Base-by-base conservation (phyloP, 1,284 basidiomycete species). In the Vanrija sp. region DNA sequence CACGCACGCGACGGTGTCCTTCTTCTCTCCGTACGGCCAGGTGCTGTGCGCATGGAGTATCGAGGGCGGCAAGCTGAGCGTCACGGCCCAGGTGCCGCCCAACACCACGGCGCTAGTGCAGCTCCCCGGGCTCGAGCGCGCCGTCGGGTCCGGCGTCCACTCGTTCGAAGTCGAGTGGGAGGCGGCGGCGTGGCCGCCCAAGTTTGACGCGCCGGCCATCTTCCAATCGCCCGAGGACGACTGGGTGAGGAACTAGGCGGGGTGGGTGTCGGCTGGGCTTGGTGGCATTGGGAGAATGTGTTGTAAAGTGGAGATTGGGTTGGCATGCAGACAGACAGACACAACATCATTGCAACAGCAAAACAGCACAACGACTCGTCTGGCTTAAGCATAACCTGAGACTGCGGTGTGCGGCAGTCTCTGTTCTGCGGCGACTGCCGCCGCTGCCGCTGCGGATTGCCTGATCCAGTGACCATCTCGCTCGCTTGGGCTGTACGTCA, bases 41-140 rank as follows among this genome's bases (percentile, higher is more conserved):
- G 29, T 51, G 16, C 12, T 18, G 9, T 54, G 52, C 45, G 18
- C 26, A 3, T 61, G 60, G 60, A 21, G 43, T 15, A 57, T 61
- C 23, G 34, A 25, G 8, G 56, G 18, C 7, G 47, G 46, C 28
- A 54, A 53, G 50, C 28, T 61, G 34, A 21, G 40, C 19, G 60
- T 61, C 28, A n/a, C 6, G 16, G 46, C 58, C 6, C 26, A 26
- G 18, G 60, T 61, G 21, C 60, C 60, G 12, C 53, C 60, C 10
- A 61, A 61, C 38, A 42, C 50, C 1, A 26, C 18, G 6, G 48
- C 48, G 12, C 29, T 25, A 5, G 49, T 61, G 12, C 43, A 47
- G n/a, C 15, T 61, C 42, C 55, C 55, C 6, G 56, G 56, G 3
- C 14, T 58, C 4, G 44, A 49, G 14, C 47, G 50, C 38, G 38